These are phyloP conservation scores for Beauveria pseudobassiana DNA, from an alignment of 2,329 filamentous ascomycete genomes.

Conservation along the genomic window DNA sequence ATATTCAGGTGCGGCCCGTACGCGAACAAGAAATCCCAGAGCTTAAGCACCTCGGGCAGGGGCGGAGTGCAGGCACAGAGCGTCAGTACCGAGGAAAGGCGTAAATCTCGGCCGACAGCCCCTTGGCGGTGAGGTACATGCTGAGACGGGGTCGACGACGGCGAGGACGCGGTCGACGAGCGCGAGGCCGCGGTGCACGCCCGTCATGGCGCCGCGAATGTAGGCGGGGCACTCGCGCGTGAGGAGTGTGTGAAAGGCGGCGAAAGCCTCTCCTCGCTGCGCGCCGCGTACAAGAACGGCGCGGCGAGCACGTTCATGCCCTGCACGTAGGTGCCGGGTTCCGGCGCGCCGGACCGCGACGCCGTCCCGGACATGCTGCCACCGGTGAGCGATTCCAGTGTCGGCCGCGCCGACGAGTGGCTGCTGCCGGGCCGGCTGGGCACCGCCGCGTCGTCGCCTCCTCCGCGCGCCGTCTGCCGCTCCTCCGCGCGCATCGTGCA, in stretches of 20 bases:
- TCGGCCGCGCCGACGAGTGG: slow-evolving; percentile 1
- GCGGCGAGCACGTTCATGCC: slow-evolving; percentile 98
- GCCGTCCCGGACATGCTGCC: slow-evolving; percentile 2
- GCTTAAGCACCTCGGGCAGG: slow-evolving; percentile 79
- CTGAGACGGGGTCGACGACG: slow-evolving; percentile 84
- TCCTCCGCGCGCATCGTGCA: slow-evolving; percentile 67
- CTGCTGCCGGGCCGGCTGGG: slow-evolving; percentile 3
- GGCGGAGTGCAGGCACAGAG: slow-evolving; percentile 94
- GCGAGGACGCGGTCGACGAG: slow-evolving; percentile 88
- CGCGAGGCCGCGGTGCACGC: slow-evolving; percentile 84
- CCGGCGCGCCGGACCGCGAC: slow-evolving; percentile 31
- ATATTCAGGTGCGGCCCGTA: slow-evolving; percentile 95
- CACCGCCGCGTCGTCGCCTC: not conserved
- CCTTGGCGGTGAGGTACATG: slow-evolving; percentile 74
- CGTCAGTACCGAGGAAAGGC: slow-evolving; percentile 90
- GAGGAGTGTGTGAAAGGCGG: slow-evolving; percentile 80
- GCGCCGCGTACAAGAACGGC: slow-evolving; percentile 88
- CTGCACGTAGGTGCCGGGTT: slow-evolving; percentile 87
- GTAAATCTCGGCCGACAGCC: slow-evolving; percentile 88
- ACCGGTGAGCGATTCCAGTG: not conserved
- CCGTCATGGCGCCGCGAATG: slow-evolving; percentile 92
- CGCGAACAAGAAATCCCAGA: slow-evolving; percentile 97
- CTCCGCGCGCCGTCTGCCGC: slow-evolving; percentile 4
- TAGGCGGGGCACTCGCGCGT: slow-evolving; percentile 87
- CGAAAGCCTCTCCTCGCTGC: slow-evolving; percentile 92